Percentiles rank a stretch among this genome's conserved stretches.
phyloP scores from a whole-genome alignment of 148 eudicot genomes.

The Vaccinium darrowii region DNA sequence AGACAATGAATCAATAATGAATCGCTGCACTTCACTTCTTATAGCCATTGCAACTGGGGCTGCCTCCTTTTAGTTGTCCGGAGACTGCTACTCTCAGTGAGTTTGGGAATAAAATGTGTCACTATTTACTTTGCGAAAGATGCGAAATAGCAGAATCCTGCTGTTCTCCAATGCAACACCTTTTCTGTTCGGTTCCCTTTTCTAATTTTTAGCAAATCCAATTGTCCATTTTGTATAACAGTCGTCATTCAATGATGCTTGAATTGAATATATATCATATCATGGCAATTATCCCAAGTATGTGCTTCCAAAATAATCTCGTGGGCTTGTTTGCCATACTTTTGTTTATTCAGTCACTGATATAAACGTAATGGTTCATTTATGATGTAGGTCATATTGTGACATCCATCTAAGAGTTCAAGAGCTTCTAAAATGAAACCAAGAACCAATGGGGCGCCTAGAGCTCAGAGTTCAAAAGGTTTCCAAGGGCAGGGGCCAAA shows the following conservation, averaged over 20 bases:
- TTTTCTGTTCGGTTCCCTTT: not conserved
- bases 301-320: not conserved
- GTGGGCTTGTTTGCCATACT: not conserved
- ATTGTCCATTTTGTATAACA: not conserved
- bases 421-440: constrained; percentile 52
- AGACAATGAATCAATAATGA: not conserved
- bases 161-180: not conserved
- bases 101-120: not conserved
- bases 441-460: constrained; percentile 44
- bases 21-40: not conserved
- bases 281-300: not conserved
- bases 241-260: not conserved
- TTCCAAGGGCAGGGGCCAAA: constrained; percentile 68
- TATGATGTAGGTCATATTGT: constrained; percentile 20
- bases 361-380: not conserved
- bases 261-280: not conserved
- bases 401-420: constrained; percentile 12
- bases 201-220: not conserved
- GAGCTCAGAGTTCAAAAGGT: constrained; percentile 49
- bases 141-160: not conserved
- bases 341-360: not conserved
- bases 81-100: not conserved
- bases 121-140: not conserved
- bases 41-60: not conserved
- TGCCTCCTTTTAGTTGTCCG: not conserved